These are phyloP conservation scores for Myxozyma neglecta DNA, from an alignment of 805 yeast genomes.

Conservation along the genomic window DNA sequence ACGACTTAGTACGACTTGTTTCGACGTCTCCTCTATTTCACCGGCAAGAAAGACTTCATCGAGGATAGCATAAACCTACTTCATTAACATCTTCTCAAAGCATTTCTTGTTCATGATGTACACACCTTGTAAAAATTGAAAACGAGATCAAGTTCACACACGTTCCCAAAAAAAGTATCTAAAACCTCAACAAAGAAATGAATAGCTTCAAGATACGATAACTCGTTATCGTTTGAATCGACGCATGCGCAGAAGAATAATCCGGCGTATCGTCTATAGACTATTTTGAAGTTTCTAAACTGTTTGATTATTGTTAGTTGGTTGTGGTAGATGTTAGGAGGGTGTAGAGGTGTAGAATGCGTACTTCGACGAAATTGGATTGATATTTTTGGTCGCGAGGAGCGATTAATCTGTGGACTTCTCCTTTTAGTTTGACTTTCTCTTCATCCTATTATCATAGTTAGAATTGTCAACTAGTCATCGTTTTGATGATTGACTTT, in stretches of 20 bases:
- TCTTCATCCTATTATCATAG: constrained; percentile 44
- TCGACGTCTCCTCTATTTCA: constrained; percentile 83
- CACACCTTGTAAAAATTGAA: constrained; percentile 77
- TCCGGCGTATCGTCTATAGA: constrained; percentile 90
- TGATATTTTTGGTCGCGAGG: constrained; percentile 83
- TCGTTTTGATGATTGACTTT: neutral
- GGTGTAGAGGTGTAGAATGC: neutral
- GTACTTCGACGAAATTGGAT: constrained; percentile 68
- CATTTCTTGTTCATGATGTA: neutral
- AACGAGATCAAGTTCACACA: constrained; percentile 89
- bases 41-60: constrained; percentile 92
- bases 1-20: constrained; percentile 62
- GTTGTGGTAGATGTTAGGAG: constrained; percentile 34
- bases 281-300: constrained; percentile 63
- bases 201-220: constrained; percentile 76
- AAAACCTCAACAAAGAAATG: constrained; percentile 87
- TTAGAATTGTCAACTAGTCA: neutral
- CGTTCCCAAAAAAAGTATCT: constrained; percentile 83
- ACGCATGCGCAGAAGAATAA: constrained; percentile 82
- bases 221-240: constrained; percentile 77
- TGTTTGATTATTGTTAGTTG: constrained; percentile 9
- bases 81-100: neutral
- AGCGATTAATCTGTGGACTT: constrained; percentile 75
- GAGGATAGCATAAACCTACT: constrained; percentile 60
- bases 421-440: constrained; percentile 52